Percentiles rank a stretch among this genome's conserved stretches.
Conservation (phyloP, 306 rosid genomes). For the Vigna nakashimae region DNA sequence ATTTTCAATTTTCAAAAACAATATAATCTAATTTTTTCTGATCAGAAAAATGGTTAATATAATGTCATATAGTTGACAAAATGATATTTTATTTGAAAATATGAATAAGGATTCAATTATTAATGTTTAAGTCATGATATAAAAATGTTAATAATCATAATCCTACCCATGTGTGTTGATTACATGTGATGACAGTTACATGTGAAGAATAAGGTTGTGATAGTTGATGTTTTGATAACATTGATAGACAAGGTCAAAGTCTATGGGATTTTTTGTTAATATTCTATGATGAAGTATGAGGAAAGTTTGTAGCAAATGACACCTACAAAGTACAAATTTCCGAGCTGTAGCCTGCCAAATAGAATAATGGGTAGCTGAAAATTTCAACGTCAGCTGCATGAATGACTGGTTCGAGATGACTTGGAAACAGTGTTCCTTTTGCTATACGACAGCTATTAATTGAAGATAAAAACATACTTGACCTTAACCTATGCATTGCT, state of each 20-base stretch:
- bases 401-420: conserved; percentile 1
- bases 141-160: neutral
- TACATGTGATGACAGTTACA: neutral
- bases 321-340: neutral
- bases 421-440: neutral
- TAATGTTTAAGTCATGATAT: no score
- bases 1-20: neutral
- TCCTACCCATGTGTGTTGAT: conserved; percentile 1
- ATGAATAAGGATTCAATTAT: no score
- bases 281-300: conserved; percentile 7
- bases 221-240: conserved; percentile 11
- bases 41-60: neutral
- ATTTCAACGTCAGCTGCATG: conserved; percentile 23
- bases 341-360: conserved; percentile 31
- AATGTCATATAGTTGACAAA: neutral
- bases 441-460: neutral
- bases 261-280: neutral
- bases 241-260: conserved; percentile 44
- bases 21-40: neutral
- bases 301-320: conserved; percentile 23
- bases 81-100: neutral
- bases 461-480: neutral
- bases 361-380: conserved; percentile 32
- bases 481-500: neutral
- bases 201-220: neutral